A percentile compares a stretch with the other conserved stretches of the same genome.
Conservation (phyloP, 352 stramenopile species). For the Globisporangium rhizosaccharum region DNA sequence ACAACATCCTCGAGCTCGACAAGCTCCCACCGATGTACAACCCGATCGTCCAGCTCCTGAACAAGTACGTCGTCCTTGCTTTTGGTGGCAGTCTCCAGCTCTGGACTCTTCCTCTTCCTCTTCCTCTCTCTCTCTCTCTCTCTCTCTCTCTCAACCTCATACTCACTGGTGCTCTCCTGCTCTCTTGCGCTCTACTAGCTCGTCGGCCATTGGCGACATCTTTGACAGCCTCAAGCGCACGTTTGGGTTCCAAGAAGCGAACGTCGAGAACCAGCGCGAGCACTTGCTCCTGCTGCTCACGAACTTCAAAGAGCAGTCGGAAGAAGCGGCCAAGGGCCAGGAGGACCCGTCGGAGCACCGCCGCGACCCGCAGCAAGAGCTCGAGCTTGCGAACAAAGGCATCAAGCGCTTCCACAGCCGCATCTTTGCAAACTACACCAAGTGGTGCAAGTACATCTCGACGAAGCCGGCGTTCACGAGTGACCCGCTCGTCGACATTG, state of each 20-base stretch:
- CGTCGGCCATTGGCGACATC: conserved; percentile 54
- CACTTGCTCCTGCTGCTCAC: conserved; percentile 76
- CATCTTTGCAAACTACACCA: conserved; percentile 83
- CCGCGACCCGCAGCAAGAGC: conserved; percentile 60
- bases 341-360: conserved; percentile 33
- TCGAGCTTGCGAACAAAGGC: conserved; percentile 68
- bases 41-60: conserved; percentile 44
- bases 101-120: not conserved
- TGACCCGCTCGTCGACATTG: conserved; percentile 72
- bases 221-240: conserved; percentile 93
- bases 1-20: conserved; percentile 73
- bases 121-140: not conserved
- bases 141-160: not conserved
- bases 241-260: conserved; percentile 94
- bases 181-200: conserved; percentile 16
- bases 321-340: conserved; percentile 38
- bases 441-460: conserved; percentile 87
- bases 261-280: conserved; percentile 73
- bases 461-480: conserved; percentile 73
- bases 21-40: conserved; percentile 65
- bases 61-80: conserved; percentile 28
- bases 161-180: conserved; percentile 3
- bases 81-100: conserved; percentile 1
- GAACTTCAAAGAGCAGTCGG: conserved; percentile 75
- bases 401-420: conserved; percentile 72